Conservation (phyloP, 139 green algal species). For the Closterium sp. region DNA sequence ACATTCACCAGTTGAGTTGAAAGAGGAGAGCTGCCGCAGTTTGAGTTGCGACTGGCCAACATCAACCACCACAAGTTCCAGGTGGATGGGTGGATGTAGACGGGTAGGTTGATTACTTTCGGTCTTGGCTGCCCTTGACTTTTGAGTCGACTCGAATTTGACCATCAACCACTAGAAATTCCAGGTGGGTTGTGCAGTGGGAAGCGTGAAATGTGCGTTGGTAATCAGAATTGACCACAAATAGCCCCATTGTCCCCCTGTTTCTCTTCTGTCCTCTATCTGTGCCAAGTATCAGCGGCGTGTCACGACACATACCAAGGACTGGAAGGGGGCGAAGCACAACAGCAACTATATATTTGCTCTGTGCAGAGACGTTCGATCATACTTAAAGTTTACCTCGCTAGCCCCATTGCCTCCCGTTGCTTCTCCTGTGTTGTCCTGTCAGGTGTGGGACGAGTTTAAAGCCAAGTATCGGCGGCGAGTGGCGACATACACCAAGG, state of each 20-base stretch:
- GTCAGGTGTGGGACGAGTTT: conserved; percentile 26
- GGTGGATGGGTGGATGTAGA: not conserved
- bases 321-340: not conserved
- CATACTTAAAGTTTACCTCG: too few species aligned
- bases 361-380: not conserved
- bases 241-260: too few species aligned
- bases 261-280: not conserved
- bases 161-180: not conserved
- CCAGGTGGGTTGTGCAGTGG: not conserved
- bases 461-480: not conserved
- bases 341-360: not conserved
- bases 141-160: too few species aligned
- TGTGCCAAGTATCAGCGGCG: not conserved
- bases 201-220: too few species aligned
- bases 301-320: too few species aligned
- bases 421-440: not conserved
- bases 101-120: too few species aligned
- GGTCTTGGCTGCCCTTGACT: too few species aligned
- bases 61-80: conserved; percentile 43
- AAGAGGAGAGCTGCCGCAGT: not conserved
- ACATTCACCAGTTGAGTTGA: conserved; percentile 5
- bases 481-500: conserved; percentile 18
- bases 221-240: too few species aligned
- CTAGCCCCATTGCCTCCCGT: not conserved
- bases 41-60: not conserved